Percentiles rank a stretch among this genome's conserved stretches.
Evolutionary conservation across 75 land plant genomes (phyloP).

Genomic region (Chamaecyparis obtusa): DNA sequence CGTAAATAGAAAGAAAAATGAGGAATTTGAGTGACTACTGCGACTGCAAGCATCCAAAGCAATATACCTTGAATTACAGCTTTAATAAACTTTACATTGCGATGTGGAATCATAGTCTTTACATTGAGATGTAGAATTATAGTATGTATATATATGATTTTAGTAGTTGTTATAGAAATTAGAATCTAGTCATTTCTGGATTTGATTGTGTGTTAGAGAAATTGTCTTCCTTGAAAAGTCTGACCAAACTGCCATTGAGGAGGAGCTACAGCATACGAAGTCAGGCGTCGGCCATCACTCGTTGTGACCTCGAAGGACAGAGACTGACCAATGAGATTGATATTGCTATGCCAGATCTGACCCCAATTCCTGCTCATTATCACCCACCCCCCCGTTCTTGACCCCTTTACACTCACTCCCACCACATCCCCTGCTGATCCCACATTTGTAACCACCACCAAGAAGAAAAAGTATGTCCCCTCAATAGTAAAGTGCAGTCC

Average conservation of each 20-base stretch:
- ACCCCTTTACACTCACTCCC: conserved; percentile 14
- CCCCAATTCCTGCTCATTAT: conserved; percentile 26
- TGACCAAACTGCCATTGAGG: conserved; percentile 27
- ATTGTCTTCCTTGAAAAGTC: conserved; percentile 21
- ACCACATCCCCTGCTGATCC: conserved; percentile 16
- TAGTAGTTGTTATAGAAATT: neutral
- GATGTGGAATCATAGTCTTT: too few relatives aligned
- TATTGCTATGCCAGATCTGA: conserved; percentile 17
- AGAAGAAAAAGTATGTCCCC: conserved; percentile 6
- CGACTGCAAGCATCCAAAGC: too few relatives aligned
- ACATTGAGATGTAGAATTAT: too few relatives aligned
- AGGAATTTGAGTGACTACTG: too few relatives aligned
- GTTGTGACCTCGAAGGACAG: conserved; percentile 17
- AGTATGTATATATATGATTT: too few relatives aligned
- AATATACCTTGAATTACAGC: too few relatives aligned
- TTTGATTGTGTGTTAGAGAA: neutral
- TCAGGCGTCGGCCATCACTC: conserved; percentile 1
- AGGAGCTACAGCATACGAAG: conserved; percentile 13
- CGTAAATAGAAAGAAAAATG: too few relatives aligned
- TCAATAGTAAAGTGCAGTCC: conserved; percentile 19
- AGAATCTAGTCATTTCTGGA: too few relatives aligned
- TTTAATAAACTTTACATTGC: too few relatives aligned
- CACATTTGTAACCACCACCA: conserved; percentile 17
- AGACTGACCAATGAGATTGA: conserved; percentile 9
- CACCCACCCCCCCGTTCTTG: conserved; percentile 19